Percentiles rank a stretch among this genome's conserved stretches.
phyloP scores from a whole-genome alignment of 139 green algal genomes.

The Coccomyxa sp. region DNA sequence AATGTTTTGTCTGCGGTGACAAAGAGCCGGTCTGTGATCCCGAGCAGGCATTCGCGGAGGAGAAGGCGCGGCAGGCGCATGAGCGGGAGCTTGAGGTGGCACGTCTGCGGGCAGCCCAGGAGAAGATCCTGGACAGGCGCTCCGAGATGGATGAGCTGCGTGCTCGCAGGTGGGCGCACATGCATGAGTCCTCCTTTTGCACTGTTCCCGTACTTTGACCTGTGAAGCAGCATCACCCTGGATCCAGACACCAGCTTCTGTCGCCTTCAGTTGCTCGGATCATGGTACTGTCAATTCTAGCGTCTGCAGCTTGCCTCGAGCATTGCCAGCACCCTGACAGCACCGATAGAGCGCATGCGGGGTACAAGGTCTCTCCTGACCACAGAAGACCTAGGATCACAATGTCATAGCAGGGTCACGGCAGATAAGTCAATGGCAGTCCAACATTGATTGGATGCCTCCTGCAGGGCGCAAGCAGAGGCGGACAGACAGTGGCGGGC shows the following conservation, averaged over 20 bases:
- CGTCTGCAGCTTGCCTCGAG: too few species aligned
- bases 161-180: constrained; percentile 49
- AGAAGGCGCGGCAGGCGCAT: constrained; percentile 66
- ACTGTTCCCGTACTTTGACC: neutral
- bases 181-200: neutral
- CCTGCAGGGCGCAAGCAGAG: constrained; percentile 29
- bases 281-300: neutral
- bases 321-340: too few species aligned
- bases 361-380: too few species aligned
- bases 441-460: neutral
- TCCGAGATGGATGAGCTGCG: constrained; percentile 82
- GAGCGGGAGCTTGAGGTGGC: constrained; percentile 85
- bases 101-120: constrained; percentile 75
- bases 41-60: constrained; percentile 39
- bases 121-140: constrained; percentile 71
- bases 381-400: too few species aligned
- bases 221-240: neutral
- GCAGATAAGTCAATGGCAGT: neutral
- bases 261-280: neutral
- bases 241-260: neutral
- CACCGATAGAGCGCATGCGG: too few species aligned
- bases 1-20: neutral
- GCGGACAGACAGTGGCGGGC: constrained; percentile 76
- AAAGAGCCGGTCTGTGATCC: too few species aligned
- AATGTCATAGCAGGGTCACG: too few species aligned